Evolutionary conservation across 1,139 yeast genomes (phyloP).

Genomic region (Diutina pseudorugosa): DNA sequence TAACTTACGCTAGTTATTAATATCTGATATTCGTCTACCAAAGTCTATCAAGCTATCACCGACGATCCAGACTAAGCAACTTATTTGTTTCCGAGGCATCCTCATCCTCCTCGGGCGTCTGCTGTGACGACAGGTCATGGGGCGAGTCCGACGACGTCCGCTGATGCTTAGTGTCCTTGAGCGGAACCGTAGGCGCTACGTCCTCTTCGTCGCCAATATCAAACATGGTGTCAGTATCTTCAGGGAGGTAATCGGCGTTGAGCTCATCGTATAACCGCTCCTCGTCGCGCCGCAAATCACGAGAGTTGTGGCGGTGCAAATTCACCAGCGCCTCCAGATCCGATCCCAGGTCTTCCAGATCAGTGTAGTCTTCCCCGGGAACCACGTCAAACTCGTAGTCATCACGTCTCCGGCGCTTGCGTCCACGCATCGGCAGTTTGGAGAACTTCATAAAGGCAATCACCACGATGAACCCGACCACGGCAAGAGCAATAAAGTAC

Average conservation of each 20-base stretch:
- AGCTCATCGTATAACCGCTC: constrained; percentile 29
- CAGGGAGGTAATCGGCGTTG: constrained; percentile 26
- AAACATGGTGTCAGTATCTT: constrained; percentile 30
- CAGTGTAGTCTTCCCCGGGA: constrained; percentile 48
- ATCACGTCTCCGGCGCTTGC: constrained; percentile 55
- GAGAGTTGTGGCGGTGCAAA: constrained; percentile 12
- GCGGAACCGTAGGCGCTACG: constrained; percentile 8
- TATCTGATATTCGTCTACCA: neutral
- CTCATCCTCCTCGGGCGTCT: neutral
- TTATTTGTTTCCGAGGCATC: neutral
- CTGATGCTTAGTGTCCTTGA: constrained; percentile 5
- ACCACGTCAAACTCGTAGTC: constrained; percentile 74
- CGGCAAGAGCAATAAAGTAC: constrained; percentile 48
- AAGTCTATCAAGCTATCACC: neutral
- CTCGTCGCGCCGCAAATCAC: constrained; percentile 17
- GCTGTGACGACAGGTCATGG: neutral
- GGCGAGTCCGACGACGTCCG: neutral
- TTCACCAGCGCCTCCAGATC: constrained; percentile 18
- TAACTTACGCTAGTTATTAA: neutral
- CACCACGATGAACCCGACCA: constrained; percentile 46
- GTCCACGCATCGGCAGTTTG: constrained; percentile 26
- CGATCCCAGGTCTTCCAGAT: constrained; percentile 12
- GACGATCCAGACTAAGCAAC: neutral
- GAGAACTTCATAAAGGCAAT: constrained; percentile 42
- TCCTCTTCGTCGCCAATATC: constrained; percentile 25